These are phyloP conservation scores for Nitzschia sp. DNA, from an alignment of 108 stramenopile genomes.

Conservation along the genomic window DNA sequence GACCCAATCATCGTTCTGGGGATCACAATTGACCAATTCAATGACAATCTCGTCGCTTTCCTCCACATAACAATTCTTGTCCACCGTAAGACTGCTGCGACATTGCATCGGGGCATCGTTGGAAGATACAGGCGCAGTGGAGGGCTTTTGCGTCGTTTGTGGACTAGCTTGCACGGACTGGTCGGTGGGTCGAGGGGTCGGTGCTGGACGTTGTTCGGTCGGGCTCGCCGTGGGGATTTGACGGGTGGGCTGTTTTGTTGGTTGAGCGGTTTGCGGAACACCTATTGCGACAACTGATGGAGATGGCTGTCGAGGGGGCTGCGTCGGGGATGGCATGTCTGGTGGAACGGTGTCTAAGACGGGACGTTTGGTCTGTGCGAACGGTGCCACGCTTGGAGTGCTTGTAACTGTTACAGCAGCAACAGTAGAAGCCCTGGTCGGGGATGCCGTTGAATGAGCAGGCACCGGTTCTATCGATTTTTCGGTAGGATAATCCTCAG, in stretches of 20 bases:
- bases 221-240: too few relatives aligned
- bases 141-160: background rate
- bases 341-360: background rate
- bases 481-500: background rate
- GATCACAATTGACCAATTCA: constrained; percentile 21
- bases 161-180: too few relatives aligned
- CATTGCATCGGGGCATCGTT: background rate
- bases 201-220: too few relatives aligned
- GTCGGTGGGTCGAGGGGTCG: too few relatives aligned
- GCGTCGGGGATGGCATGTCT: background rate
- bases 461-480: background rate
- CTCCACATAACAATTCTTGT: constrained; percentile 15
- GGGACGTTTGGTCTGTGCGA: background rate
- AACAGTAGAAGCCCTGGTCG: too few relatives aligned
- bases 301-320: background rate
- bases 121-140: background rate
- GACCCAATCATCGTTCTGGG: constrained; percentile 29
- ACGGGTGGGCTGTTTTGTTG: background rate
- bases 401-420: too few relatives aligned
- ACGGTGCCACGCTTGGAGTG: background rate
- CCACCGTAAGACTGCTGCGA: background rate
- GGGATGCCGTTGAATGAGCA: too few relatives aligned
- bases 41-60: constrained; percentile 11
- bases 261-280: too few relatives aligned
- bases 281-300: too few relatives aligned